Evolutionary conservation across 148 eudicot species (phyloP).

Genomic region (Camellia japonica): DNA sequence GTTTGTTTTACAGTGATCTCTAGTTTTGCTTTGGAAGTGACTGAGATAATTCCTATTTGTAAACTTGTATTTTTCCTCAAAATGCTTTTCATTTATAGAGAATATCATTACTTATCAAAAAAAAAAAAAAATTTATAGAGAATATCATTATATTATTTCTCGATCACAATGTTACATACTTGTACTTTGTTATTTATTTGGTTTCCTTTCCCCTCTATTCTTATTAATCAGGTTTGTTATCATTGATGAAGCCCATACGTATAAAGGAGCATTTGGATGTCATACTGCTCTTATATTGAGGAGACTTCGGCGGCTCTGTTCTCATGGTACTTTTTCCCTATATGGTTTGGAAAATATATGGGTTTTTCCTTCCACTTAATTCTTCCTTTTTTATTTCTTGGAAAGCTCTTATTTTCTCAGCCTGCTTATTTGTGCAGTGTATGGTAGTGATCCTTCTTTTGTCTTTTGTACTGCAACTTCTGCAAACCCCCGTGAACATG

Average conservation of each 20-base stretch:
- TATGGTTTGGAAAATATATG: not conserved
- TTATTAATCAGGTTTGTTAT: conserved; percentile 57
- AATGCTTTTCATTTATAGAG: not conserved
- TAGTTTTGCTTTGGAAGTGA: conserved; percentile 1
- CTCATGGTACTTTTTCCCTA: conserved; percentile 62
- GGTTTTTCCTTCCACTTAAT: not conserved
- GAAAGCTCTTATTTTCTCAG: conserved; percentile 12
- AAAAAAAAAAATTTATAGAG: not conserved
- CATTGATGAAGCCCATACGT: conserved; percentile 91
- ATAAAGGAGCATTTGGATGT: conserved; percentile 95
- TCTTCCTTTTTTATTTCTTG: not conserved
- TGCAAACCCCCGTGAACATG: conserved; percentile 86
- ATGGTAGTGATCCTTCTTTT: conserved; percentile 84
- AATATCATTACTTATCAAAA: not conserved
- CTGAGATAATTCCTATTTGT: not conserved
- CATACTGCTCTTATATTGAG: conserved; percentile 90
- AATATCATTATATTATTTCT: conserved; percentile 16
- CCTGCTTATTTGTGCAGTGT: conserved; percentile 60
- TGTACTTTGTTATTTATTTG: conserved; percentile 13
- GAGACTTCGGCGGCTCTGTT: conserved; percentile 85
- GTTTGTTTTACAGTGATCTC: conserved; percentile 15
- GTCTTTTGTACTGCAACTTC: conserved; percentile 94
- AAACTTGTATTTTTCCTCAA: not conserved
- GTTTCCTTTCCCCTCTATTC: not conserved
- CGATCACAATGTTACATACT: not conserved